phyloP scores from a whole-genome alignment of 225 moss, liverwort and hornwort species.

The Rhytidiadelphus loreus region DNA sequence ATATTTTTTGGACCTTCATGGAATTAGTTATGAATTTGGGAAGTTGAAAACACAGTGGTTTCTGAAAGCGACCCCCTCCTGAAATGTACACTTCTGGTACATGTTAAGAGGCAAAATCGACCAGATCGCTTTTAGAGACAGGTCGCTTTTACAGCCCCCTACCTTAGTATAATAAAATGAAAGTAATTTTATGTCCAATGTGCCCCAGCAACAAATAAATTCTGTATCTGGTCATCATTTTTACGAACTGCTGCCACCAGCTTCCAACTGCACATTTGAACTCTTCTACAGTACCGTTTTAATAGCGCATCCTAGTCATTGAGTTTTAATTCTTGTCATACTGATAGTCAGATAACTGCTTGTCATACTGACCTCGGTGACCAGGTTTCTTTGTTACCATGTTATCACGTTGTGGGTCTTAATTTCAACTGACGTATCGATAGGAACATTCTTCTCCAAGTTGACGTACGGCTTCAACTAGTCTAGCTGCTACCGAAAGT shows the following conservation, averaged over 20 bases:
- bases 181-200: too few species aligned
- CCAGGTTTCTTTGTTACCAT: not conserved
- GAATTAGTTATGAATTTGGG: too few species aligned
- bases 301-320: not conserved
- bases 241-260: too few species aligned
- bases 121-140: too few species aligned
- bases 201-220: not conserved
- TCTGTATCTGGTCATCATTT: not conserved
- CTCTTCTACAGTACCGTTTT: not conserved
- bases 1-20: too few species aligned
- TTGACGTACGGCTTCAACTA: not conserved
- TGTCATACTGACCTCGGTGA: not conserved
- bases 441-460: not conserved
- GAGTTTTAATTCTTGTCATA: not conserved
- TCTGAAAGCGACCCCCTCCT: too few species aligned
- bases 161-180: too few species aligned
- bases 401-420: not conserved
- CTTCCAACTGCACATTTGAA: too few species aligned
- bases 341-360: not conserved
- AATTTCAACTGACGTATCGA: not conserved
- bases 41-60: too few species aligned
- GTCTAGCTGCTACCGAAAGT: not conserved
- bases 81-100: too few species aligned
- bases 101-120: too few species aligned
- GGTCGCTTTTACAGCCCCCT: too few species aligned